Evolutionary conservation across 306 rosid genomes (phyloP), one percentile per base, ranked within the genome.

Genomic region (Dryas octopetala): DNA sequence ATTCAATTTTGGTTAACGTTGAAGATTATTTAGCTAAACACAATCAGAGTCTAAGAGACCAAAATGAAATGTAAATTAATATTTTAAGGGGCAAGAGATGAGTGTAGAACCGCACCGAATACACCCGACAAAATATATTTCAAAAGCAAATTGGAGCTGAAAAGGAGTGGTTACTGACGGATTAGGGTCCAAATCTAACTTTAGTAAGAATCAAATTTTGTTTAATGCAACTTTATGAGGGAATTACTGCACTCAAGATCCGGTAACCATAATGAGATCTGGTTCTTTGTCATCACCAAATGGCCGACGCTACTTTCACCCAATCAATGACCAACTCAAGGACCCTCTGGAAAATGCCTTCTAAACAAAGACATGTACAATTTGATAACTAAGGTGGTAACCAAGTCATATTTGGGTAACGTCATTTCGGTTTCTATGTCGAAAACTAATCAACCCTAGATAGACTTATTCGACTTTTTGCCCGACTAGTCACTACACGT

Each of bases 101-200:
- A 52, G 76, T 68, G 73, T 80, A 53, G 76, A 80, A 62, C 66
- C 63, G 50, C 71, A 51, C 26, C 54, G 0, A 49, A 66, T 58
- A 50, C 41, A 17, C 59, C 75, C 51, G 71, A 60, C 51, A 73
- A 8, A 59, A 32, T 50, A 50, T 47, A 47, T 64, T 19, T 59
- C 57, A 60, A 80, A 50, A 17, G 62, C 1, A 44, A 62, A 79
- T 55, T 66, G 50, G 57, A 8, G n/a, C 41, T n/a, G 19, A 65
- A 72, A 64, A 65, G 9, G 45, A 57, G 32, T 57, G 32, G 62
- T 57, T 17, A 13, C 3, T 53, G 59, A 7, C 16, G 15, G 51
- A 66, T 43, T 28, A 13, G 65, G 74, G 47, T 58, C 71, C 44
- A 49, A 49, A 47, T 48, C 69, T 5, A 66, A 46, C 74, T 66